phyloP scores from a whole-genome alignment of 176 grass and related monocot genomes.

The Triticum timopheevii region DNA sequence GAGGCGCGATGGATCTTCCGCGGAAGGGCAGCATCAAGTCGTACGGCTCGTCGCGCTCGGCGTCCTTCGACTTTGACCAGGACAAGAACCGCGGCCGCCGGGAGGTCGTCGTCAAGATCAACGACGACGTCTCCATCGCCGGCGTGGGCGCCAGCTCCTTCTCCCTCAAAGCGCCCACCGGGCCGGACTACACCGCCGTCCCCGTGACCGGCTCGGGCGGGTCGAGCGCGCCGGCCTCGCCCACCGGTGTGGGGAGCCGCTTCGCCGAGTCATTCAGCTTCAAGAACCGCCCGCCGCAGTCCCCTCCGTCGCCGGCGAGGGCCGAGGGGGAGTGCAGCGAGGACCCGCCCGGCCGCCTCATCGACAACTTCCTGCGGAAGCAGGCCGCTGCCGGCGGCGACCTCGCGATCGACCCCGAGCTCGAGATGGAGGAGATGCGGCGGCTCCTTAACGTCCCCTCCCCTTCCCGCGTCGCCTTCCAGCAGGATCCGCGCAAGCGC shows the following conservation, averaged over 20 bases:
- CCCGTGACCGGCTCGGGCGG: constrained; percentile 19
- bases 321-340: constrained; percentile 42
- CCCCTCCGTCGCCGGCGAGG: constrained; percentile 4
- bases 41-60: constrained; percentile 32
- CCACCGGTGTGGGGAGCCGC: constrained; percentile 21
- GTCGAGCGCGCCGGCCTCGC: constrained; percentile 16
- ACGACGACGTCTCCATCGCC: constrained; percentile 19
- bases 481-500: constrained; percentile 36
- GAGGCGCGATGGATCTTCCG: constrained; percentile 25
- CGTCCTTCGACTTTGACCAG: constrained; percentile 50
- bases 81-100: constrained; percentile 43
- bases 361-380: constrained; percentile 71
- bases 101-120: constrained; percentile 92
- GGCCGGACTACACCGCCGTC: neutral
- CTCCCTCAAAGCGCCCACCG: neutral
- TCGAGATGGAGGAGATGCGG: constrained; percentile 72
- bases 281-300: constrained; percentile 41
- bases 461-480: constrained; percentile 63
- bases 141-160: constrained; percentile 14
- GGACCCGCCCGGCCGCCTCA: constrained; percentile 75
- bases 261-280: constrained; percentile 56
- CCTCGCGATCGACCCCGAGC: constrained; percentile 58
- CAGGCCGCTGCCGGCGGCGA: constrained; percentile 54
- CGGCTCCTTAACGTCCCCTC: constrained; percentile 18
- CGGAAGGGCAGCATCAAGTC: constrained; percentile 42